phyloP scores from a whole-genome alignment of 345 rosid genomes.

The Syzygium oleosum region DNA sequence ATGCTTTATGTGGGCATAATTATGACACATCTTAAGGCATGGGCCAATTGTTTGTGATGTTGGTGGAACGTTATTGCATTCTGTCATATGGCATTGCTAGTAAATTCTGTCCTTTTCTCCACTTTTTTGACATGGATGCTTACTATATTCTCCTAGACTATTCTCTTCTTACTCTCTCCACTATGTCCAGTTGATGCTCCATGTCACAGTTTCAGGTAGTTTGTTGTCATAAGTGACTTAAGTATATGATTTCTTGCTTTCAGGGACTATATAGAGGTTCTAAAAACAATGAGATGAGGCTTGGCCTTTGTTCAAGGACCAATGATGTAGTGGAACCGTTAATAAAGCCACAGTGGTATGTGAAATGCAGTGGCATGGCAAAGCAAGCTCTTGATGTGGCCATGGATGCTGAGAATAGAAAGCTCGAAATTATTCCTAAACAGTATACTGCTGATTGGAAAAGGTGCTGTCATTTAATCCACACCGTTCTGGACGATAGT shows the following conservation, averaged over 20 bases:
- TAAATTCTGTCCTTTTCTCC: background rate
- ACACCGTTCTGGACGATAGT: background rate
- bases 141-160: background rate
- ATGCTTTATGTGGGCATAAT: background rate
- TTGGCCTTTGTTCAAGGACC: constrained; percentile 80
- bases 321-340: constrained; percentile 79
- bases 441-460: constrained; percentile 90
- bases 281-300: constrained; percentile 81
- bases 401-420: constrained; percentile 40
- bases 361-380: constrained; percentile 58
- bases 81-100: background rate
- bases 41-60: background rate
- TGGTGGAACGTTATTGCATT: background rate
- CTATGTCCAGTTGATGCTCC: background rate
- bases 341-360: constrained; percentile 96
- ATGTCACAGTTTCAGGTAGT: background rate
- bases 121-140: background rate
- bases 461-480: constrained; percentile 36
- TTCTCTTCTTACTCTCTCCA: background rate
- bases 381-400: constrained; percentile 79
- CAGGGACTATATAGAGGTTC: constrained; percentile 78
- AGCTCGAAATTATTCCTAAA: constrained; percentile 74
- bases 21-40: background rate
- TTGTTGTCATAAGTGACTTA: background rate
- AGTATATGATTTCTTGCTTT: background rate